These are phyloP conservation scores for Microbotryum lychnidis-dioicae DNA, from an alignment of 1,284 basidiomycete species.

Conservation along the genomic window DNA sequence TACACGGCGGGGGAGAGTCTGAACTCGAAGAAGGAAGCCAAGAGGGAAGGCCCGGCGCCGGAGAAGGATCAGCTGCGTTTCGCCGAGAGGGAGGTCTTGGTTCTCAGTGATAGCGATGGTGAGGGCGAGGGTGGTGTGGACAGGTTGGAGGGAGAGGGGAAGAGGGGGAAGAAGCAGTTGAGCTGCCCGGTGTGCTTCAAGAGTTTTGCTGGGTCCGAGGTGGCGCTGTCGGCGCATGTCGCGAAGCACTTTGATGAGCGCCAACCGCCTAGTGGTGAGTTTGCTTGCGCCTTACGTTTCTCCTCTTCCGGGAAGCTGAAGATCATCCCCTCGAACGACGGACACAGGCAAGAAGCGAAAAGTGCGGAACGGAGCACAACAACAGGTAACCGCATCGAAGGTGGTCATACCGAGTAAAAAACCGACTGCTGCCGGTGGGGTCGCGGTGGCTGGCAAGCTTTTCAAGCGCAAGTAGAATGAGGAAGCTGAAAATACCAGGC, in stretches of 20 bases:
- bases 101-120: background rate
- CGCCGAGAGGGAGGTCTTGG: background rate
- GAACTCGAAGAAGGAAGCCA: background rate
- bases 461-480: no score
- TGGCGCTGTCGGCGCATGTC: slow-evolving; percentile 25
- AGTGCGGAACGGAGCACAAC: no score
- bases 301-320: no score
- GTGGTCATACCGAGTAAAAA: no score
- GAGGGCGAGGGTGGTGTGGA: background rate
- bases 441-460: no score
- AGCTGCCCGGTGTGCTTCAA: slow-evolving; percentile 17
- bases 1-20: slow-evolving; percentile 13
- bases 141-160: background rate
- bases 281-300: no score
- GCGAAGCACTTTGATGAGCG: slow-evolving; percentile 12
- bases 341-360: no score
- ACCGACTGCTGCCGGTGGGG: no score
- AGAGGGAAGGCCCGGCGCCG: background rate
- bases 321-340: no score
- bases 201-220: slow-evolving; percentile 12
- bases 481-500: no score
- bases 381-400: no score
- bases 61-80: background rate
- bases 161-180: background rate
- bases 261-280: no score